phyloP scores from a whole-genome alignment of 495 filamentous ascomycete species.

The Lichenothelia convexa region DNA sequence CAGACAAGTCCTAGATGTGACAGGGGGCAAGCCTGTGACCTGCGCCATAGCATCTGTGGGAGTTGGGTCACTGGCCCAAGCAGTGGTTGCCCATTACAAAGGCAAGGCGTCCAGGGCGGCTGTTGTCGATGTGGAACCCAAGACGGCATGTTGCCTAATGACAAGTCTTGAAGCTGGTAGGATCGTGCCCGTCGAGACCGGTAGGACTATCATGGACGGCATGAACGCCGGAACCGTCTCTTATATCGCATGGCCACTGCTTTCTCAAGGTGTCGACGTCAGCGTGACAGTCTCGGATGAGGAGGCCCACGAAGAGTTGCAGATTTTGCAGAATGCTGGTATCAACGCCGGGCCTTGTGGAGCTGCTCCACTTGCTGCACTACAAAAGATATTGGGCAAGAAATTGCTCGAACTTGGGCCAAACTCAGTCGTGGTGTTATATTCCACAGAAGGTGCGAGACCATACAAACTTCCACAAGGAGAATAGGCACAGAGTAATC shows the following conservation, averaged over 20 bases:
- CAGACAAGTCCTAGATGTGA: conserved; percentile 23
- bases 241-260: conserved; percentile 37
- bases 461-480: no score
- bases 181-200: conserved; percentile 27
- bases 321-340: conserved; percentile 26
- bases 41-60: conserved; percentile 41
- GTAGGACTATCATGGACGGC: conserved; percentile 44
- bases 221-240: conserved; percentile 53
- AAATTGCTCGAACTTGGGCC: conserved; percentile 19
- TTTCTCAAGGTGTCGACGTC: conserved; percentile 37
- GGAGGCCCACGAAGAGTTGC: conserved; percentile 34
- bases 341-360: conserved; percentile 47
- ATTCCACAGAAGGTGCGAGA: conserved; percentile 20
- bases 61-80: conserved; percentile 45
- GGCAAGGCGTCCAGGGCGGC: conserved; percentile 10
- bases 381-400: conserved; percentile 24
- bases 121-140: conserved; percentile 43
- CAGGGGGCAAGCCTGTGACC: conserved; percentile 16
- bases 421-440: conserved; percentile 33
- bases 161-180: conserved; percentile 28
- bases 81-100: conserved; percentile 41
- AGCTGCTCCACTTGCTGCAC: conserved; percentile 38
- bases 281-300: conserved; percentile 36
- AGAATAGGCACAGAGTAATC: no score
- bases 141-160: conserved; percentile 41